Percentiles rank a stretch among this genome's conserved stretches.
phyloP scores from a whole-genome alignment of 2,329 filamentous ascomycete genomes.

The Penicillium hesseltinei region DNA sequence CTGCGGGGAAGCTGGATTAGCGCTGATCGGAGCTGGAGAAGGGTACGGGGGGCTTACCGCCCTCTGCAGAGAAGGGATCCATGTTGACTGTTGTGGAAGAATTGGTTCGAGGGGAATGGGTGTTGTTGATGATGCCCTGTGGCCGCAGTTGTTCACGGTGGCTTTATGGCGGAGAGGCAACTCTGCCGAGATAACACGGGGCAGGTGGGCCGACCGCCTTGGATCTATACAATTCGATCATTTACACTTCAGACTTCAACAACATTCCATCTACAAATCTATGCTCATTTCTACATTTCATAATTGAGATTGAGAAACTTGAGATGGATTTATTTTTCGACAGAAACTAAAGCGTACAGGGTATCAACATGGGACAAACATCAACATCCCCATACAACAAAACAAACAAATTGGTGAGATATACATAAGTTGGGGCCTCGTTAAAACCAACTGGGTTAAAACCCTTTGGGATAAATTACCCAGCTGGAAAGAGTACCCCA shows the following conservation, averaged over 20 bases:
- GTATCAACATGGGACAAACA: background rate
- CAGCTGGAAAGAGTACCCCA: conserved; percentile 1
- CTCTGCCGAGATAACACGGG: conserved; percentile 12
- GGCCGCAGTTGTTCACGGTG: conserved; percentile 23
- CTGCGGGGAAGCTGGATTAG: conserved; percentile 38
- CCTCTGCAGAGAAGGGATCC: conserved; percentile 65
- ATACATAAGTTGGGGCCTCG: background rate
- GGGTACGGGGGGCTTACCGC: conserved; percentile 45
- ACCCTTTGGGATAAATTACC: background rate
- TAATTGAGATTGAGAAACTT: too few relatives aligned
- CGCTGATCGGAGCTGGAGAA: background rate
- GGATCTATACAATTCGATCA: conserved; percentile 4
- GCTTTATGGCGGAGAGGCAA: conserved; percentile 20
- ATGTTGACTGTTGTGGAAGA: conserved; percentile 39
- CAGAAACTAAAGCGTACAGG: background rate
- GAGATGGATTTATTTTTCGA: background rate
- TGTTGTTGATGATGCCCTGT: conserved; percentile 21
- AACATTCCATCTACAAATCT: background rate
- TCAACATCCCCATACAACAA: background rate
- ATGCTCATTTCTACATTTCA: background rate
- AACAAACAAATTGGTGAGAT: background rate
- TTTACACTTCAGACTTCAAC: background rate
- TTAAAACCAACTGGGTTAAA: conserved; percentile 5
- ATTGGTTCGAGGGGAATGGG: conserved; percentile 7
- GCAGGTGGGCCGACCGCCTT: conserved; percentile 26